Evolutionary conservation across 306 rosid species (phyloP).

Genomic region (Glycine soja): DNA sequence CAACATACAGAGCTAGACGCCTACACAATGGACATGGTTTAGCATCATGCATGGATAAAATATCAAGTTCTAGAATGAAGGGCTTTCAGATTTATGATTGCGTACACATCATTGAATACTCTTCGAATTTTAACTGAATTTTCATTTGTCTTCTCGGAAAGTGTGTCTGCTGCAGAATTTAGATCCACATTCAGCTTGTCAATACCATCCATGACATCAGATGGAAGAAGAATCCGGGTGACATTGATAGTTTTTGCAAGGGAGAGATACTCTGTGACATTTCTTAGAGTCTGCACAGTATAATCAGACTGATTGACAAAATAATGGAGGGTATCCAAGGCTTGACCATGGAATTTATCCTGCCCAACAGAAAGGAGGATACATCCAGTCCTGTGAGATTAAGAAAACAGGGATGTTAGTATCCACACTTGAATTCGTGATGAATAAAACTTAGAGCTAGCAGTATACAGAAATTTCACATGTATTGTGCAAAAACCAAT

Average conservation of each 20-base stretch:
- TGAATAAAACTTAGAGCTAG: constrained; percentile 15
- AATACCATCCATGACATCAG: constrained; percentile 77
- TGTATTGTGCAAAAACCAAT: not conserved
- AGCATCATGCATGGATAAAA: constrained; percentile 31
- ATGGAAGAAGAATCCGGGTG: constrained; percentile 80
- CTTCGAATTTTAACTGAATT: constrained; percentile 70
- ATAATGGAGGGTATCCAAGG: constrained; percentile 72
- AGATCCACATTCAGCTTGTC: constrained; percentile 79
- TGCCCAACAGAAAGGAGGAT: constrained; percentile 90
- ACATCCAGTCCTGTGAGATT: constrained; percentile 84
- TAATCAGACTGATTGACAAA: constrained; percentile 97
- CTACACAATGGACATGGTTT: constrained; percentile 58
- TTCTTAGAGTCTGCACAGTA: constrained; percentile 78
- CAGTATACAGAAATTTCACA: constrained; percentile 15
- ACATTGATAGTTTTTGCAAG: constrained; percentile 90
- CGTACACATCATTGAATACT: constrained; percentile 83
- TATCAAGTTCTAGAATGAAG: constrained; percentile 20
- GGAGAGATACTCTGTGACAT: constrained; percentile 89
- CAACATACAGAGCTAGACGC: constrained; percentile 71
- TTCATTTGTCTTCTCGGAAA: constrained; percentile 68
- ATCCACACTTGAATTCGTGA: not conserved
- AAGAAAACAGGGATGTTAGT: constrained; percentile 44
- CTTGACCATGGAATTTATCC: constrained; percentile 78
- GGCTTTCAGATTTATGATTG: constrained; percentile 41
- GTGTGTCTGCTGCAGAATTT: constrained; percentile 78